phyloP scores from a whole-genome alignment of 2,329 filamentous ascomycete genomes.

The Claviceps capensis region DNA sequence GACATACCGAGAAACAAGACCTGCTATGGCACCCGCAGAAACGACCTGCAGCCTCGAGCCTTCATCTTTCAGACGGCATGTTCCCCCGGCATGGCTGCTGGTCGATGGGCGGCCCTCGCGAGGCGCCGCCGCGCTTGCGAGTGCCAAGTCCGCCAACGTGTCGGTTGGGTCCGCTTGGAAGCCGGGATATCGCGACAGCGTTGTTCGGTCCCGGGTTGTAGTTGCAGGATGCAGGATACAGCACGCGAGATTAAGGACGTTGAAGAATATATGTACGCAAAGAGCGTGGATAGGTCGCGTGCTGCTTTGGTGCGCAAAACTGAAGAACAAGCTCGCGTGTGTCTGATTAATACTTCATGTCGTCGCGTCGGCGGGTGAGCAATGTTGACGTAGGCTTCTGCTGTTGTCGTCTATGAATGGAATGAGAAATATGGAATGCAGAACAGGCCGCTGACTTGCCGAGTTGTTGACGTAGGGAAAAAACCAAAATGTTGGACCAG shows the following conservation, averaged over 20 bases:
- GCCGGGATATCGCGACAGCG: too few relatives aligned
- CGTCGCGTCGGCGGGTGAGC: background rate
- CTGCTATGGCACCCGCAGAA: constrained; percentile 49
- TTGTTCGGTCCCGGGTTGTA: too few relatives aligned
- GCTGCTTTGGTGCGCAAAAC: background rate
- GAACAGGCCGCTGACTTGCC: background rate
- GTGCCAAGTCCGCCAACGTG: constrained; percentile 6
- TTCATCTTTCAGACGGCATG: constrained; percentile 44
- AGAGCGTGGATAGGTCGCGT: too few relatives aligned
- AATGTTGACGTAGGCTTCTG: background rate
- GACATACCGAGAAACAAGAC: constrained; percentile 69
- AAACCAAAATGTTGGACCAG: background rate
- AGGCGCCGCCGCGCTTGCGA: constrained; percentile 2
- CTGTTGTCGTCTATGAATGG: background rate
- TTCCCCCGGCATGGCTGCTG: constrained; percentile 10
- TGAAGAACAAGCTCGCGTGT: too few relatives aligned
- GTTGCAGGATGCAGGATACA: too few relatives aligned
- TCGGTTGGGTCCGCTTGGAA: background rate
- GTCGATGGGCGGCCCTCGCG: constrained; percentile 19
- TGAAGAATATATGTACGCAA: too few relatives aligned
- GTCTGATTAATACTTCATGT: background rate
- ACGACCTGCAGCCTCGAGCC: constrained; percentile 44
- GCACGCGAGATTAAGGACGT: too few relatives aligned
- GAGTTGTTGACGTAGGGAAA: background rate
- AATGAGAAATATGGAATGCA: background rate